Base-by-base conservation (phyloP, 495 filamentous ascomycete species). In the Neurospora sp. region DNA sequence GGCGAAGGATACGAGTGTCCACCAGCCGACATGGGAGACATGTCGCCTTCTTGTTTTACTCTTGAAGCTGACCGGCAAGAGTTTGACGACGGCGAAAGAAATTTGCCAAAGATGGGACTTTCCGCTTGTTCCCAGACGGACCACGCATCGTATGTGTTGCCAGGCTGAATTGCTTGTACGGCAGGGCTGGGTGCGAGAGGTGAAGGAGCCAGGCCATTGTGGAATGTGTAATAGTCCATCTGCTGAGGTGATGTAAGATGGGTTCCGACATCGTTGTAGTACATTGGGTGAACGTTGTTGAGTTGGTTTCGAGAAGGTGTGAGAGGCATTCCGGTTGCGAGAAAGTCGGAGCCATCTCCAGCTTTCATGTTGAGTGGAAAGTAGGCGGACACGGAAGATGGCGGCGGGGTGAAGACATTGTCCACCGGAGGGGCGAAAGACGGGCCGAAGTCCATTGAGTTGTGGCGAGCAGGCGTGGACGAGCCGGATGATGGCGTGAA, bases 401-500 rank as follows among this genome's bases (percentile, higher is more conserved):
- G 78, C 9, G 84, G 82, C 2, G 83, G 82, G 37, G 79, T 84
- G 18, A 82, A 71, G 27, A 74, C 71, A 1, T 72, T 12, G 70
- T 74, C 75, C 38, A 70, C 42, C 3, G 75, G 11, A 35, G 79
- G 73, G 37, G 72, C 66, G 59, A 79, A 78, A 5, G 78, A 81
- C 1, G 71, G 71, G 44, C 46, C 70, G 38, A 77, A 77, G 66
- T 81, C 75, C 40, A 82, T 54, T 7, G 74, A 74, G 14, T 72
- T 39, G 1, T 72, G 70, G 27, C 69, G 73, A 41, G 70, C 75
- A 35, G 75, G 77, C 5, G 59, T 82, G 59, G 75, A 81, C 62
- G 75, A 75, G 37, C 81, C 80, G 69, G 83, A 85, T 5, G 76
- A 77, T 16, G 84, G 84, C 4, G 84, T 85, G 69, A 77, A 83